Percentiles rank a stretch among this genome's conserved stretches.
Evolutionary conservation across 805 yeast genomes (phyloP).

Genomic region (Metschnikowia kunwiensis): DNA sequence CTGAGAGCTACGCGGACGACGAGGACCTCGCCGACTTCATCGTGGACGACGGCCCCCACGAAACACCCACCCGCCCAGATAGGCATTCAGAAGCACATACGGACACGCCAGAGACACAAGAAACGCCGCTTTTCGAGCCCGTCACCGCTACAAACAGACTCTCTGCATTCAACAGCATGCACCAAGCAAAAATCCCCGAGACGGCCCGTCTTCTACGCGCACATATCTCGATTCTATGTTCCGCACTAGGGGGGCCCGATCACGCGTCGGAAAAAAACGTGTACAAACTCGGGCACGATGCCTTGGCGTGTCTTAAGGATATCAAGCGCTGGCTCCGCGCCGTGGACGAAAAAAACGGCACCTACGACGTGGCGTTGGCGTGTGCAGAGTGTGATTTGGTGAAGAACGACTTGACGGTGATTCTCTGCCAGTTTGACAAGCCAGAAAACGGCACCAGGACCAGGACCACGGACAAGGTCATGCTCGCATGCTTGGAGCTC

Average conservation of each 20-base stretch:
- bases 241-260: constrained; percentile 91
- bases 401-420: constrained; percentile 66
- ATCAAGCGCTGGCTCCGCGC: constrained; percentile 82
- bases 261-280: constrained; percentile 52
- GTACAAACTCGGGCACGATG: constrained; percentile 85
- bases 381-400: constrained; percentile 79
- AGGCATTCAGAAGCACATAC: no score
- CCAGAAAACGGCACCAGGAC: constrained; percentile 26
- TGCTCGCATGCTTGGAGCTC: constrained; percentile 71
- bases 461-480: constrained; percentile 51
- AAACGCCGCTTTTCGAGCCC: no score
- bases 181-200: constrained; percentile 21
- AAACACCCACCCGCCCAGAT: neutral
- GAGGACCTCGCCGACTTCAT: constrained; percentile 38
- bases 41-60: constrained; percentile 20
- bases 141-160: neutral
- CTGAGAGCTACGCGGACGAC: constrained; percentile 15
- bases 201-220: constrained; percentile 52
- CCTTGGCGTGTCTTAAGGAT: constrained; percentile 81
- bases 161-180: neutral
- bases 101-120: no score
- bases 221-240: constrained; percentile 74
- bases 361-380: constrained; percentile 83
- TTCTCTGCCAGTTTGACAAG: constrained; percentile 70
- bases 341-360: constrained; percentile 69